Conservation (phyloP, 73 alveolate species). For the Tetrahymena borealis region DNA sequence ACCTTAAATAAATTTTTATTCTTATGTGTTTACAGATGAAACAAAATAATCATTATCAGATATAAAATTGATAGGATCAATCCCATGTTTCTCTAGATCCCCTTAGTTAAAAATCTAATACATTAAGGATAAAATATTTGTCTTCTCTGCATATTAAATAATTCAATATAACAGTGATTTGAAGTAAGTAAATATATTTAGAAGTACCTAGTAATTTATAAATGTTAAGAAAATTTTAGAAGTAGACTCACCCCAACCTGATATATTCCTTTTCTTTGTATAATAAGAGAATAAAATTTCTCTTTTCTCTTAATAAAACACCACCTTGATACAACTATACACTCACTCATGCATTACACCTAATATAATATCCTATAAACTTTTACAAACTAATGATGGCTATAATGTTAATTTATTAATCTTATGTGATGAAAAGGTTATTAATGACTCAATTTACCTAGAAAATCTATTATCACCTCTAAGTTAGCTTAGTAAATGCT, state of each 20-base stretch:
- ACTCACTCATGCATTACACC: not conserved
- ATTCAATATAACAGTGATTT: not conserved
- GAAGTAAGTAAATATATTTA: not conserved
- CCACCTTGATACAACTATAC: not conserved
- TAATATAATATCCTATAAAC: not conserved
- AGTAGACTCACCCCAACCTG: not conserved
- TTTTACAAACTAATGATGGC: not conserved
- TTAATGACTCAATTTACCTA: not conserved
- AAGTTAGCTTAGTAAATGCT: not conserved
- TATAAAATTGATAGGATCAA: not conserved
- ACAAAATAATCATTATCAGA: not conserved
- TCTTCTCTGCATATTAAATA: not conserved
- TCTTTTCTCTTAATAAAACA: not conserved
- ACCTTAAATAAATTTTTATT: not conserved
- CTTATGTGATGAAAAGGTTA: not conserved
- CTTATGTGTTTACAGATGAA: not conserved
- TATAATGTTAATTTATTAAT: not conserved
- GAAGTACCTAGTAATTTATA: not conserved
- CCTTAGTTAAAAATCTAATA: not conserved
- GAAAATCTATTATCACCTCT: not conserved
- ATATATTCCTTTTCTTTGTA: not conserved
- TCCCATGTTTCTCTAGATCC: not conserved
- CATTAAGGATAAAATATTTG: not conserved
- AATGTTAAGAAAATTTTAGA: not conserved
- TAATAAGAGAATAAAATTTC: not conserved